Conservation (phyloP, 169 alveolate species). For the Plasmodium malariae region DNA sequence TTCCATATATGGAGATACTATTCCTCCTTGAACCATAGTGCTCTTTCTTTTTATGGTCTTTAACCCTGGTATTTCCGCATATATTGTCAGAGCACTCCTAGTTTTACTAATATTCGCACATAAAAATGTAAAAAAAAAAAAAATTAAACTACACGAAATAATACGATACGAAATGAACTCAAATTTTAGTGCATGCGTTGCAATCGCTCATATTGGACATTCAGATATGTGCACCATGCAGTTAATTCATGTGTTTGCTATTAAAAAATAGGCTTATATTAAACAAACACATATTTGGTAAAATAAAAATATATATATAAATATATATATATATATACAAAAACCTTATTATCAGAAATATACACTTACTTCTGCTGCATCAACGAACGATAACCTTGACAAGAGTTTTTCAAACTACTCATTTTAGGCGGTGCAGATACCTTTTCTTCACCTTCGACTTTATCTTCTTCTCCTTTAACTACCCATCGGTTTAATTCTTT, state of each 20-base stretch:
- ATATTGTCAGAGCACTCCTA: constrained; percentile 79
- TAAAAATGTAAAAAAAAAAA: constrained; percentile 11
- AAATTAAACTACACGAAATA: too few relatives aligned
- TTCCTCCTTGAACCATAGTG: constrained; percentile 46
- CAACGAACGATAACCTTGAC: constrained; percentile 45
- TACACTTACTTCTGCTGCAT: constrained; percentile 62
- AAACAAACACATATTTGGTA: constrained; percentile 12
- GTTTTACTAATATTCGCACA: constrained; percentile 52
- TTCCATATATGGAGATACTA: constrained; percentile 75
- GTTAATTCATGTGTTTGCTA: background rate
- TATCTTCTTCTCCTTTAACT: constrained; percentile 90
- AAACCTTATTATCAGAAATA: too few relatives aligned
- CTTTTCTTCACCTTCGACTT: constrained; percentile 72
- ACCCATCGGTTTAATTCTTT: constrained; percentile 90
- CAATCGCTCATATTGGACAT: too few relatives aligned
- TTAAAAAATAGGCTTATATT: background rate
- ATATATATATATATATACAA: too few relatives aligned
- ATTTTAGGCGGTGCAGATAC: constrained; percentile 65
- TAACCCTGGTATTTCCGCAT: constrained; percentile 86
- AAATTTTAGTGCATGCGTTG: too few relatives aligned
- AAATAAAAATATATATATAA: too few relatives aligned
- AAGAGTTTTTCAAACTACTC: constrained; percentile 41
- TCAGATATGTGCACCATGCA: too few relatives aligned
- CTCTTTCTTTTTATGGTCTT: constrained; percentile 76
- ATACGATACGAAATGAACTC: too few relatives aligned